phyloP scores from a whole-genome alignment of 2,329 filamentous ascomycete species.

The Fulvia fulva region DNA sequence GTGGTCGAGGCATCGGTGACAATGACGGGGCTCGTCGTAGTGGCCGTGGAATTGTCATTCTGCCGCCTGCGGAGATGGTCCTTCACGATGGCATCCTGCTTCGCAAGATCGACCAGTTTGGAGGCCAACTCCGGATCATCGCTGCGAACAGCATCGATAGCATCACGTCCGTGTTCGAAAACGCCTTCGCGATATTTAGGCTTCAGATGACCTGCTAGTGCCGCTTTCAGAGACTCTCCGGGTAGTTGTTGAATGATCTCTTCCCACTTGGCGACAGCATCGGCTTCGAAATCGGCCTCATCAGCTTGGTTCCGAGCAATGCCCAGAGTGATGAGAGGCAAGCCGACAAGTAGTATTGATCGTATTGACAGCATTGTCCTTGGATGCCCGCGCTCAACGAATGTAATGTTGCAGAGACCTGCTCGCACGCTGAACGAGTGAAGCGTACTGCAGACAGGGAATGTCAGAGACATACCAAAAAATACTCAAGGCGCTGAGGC shows the following conservation, averaged over 20 bases:
- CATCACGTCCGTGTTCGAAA: slow-evolving; percentile 60
- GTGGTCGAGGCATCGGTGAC: slow-evolving; percentile 28
- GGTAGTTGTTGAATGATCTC: slow-evolving; percentile 56
- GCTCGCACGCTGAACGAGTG: slow-evolving; percentile 14
- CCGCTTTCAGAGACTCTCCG: slow-evolving; percentile 59
- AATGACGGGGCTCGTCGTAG: slow-evolving; percentile 22
- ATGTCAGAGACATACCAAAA: slow-evolving; percentile 9
- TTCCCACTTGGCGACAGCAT: slow-evolving; percentile 42
- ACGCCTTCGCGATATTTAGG: slow-evolving; percentile 65
- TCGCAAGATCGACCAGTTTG: slow-evolving; percentile 61
- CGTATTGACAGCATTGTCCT: slow-evolving; percentile 39
- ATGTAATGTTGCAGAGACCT: slow-evolving; percentile 11
- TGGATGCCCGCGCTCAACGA: neutral
- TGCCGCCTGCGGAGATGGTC: slow-evolving; percentile 44
- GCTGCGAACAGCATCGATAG: slow-evolving; percentile 59
- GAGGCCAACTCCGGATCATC: slow-evolving; percentile 60
- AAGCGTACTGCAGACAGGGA: neutral
- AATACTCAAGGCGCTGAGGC: neutral
- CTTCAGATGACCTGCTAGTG: slow-evolving; percentile 61
- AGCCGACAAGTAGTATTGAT: slow-evolving; percentile 36
- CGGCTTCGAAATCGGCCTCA: slow-evolving; percentile 19
- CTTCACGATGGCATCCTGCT: slow-evolving; percentile 36
- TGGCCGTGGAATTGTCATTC: slow-evolving; percentile 22
- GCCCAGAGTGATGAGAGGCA: slow-evolving; percentile 36
- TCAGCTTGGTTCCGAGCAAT: slow-evolving; percentile 17